Conservation (phyloP, 1,284 basidiomycete genomes). For the Sanguinoderma infundibulare region DNA sequence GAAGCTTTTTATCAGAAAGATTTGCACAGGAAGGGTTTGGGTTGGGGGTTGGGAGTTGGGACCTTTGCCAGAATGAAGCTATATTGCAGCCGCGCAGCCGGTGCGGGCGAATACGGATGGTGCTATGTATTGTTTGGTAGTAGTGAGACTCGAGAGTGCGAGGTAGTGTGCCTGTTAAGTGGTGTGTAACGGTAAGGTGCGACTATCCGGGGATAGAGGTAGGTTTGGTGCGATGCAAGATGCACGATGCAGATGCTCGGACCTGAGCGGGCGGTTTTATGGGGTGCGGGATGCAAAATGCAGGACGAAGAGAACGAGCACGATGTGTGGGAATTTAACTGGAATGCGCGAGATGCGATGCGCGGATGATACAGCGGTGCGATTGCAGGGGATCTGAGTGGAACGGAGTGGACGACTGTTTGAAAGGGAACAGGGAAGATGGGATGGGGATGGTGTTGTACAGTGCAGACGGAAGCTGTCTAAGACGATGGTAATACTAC, state of each 20-base stretch:
- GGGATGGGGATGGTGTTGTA: constrained; percentile 26
- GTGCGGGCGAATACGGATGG: constrained; percentile 8
- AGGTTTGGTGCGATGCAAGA: not conserved
- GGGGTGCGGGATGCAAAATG: constrained; percentile 4
- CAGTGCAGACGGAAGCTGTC: constrained; percentile 18
- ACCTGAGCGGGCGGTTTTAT: no score
- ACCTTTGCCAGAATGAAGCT: constrained; percentile 17
- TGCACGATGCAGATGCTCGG: no score
- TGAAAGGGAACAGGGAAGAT: not conserved
- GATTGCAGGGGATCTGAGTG: not conserved
- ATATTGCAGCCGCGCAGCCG: constrained; percentile 7
- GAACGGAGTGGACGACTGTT: not conserved
- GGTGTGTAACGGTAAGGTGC: constrained; percentile 1
- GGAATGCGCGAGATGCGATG: not conserved
- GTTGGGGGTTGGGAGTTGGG: no score
- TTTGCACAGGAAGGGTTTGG: constrained; percentile 4
- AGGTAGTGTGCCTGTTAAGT: constrained; percentile 5
- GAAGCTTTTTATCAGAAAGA: not conserved
- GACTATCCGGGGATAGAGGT: not conserved
- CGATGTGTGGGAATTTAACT: no score
- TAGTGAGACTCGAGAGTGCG: not conserved
- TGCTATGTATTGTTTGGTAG: constrained; percentile 2
- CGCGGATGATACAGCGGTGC: constrained; percentile 12
- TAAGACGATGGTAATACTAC: constrained; percentile 16
- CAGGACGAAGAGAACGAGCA: no score